phyloP scores from a whole-genome alignment of 1,139 yeast genomes.

The Candida tunisiensis region DNA sequence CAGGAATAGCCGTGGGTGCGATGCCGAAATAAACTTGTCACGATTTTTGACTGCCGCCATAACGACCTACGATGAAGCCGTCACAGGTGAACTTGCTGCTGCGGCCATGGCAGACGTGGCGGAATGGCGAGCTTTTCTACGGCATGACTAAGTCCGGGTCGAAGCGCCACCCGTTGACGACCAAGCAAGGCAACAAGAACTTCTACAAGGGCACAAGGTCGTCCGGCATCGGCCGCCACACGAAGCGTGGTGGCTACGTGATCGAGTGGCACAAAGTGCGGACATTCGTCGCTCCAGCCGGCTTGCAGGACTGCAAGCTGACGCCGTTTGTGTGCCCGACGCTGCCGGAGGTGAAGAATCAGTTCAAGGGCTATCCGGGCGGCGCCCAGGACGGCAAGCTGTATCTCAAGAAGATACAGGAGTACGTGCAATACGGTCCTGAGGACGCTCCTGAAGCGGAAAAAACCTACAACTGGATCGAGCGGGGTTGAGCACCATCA shows the following conservation, averaged over 20 bases:
- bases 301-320: constrained; percentile 21
- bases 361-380: constrained; percentile 48
- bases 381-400: constrained; percentile 64
- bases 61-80: constrained; percentile 16
- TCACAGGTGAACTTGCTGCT: constrained; percentile 27
- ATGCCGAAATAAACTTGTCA: too few relatives aligned
- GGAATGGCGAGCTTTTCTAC: constrained; percentile 73
- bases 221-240: constrained; percentile 75
- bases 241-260: constrained; percentile 55
- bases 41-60: too few relatives aligned
- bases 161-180: constrained; percentile 70
- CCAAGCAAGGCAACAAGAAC: constrained; percentile 89
- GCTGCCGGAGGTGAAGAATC: constrained; percentile 53
- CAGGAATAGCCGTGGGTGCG: too few relatives aligned
- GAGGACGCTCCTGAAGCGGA: constrained; percentile 16
- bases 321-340: constrained; percentile 63
- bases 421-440: constrained; percentile 59
- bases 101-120: constrained; percentile 80
- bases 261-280: constrained; percentile 78
- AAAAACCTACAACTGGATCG: constrained; percentile 14
- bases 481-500: constrained; percentile 14
- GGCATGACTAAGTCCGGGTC: constrained; percentile 66
- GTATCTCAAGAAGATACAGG: constrained; percentile 55
- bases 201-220: constrained; percentile 95
- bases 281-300: constrained; percentile 71